Evolutionary conservation across 441 rosid genomes (phyloP).

Genomic region (Sinapis alba): DNA sequence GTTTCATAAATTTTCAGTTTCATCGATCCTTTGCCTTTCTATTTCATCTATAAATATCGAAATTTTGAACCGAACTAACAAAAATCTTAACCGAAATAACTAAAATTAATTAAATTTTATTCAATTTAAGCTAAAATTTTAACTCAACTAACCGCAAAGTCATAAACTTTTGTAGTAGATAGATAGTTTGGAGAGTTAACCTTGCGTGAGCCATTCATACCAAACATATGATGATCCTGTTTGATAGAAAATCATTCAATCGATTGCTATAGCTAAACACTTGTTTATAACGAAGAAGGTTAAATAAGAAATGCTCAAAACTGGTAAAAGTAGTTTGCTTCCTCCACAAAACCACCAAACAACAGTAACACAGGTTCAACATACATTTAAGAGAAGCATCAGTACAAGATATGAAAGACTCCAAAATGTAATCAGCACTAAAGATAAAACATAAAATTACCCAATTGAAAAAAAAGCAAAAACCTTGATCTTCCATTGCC

Average conservation of each 20-base stretch:
- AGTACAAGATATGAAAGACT: constrained; percentile 11
- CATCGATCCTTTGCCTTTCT: background rate
- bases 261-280: background rate
- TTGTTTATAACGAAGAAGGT: background rate
- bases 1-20: background rate
- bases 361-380: background rate
- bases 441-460: background rate
- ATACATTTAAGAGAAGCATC: background rate
- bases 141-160: too few relatives aligned
- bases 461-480: background rate
- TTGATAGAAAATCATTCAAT: too few relatives aligned
- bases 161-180: too few relatives aligned
- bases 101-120: too few relatives aligned
- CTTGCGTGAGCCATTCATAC: too few relatives aligned
- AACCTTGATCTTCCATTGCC: background rate
- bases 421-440: constrained; percentile 26
- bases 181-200: too few relatives aligned
- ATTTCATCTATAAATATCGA: background rate
- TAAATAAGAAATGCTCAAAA: background rate
- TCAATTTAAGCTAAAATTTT: too few relatives aligned
- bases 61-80: too few relatives aligned
- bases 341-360: background rate
- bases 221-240: too few relatives aligned
- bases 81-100: too few relatives aligned
- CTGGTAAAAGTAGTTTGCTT: background rate